Base-by-base conservation (phyloP, 2,329 filamentous ascomycete species). In the Lizonia empirigonia region DNA sequence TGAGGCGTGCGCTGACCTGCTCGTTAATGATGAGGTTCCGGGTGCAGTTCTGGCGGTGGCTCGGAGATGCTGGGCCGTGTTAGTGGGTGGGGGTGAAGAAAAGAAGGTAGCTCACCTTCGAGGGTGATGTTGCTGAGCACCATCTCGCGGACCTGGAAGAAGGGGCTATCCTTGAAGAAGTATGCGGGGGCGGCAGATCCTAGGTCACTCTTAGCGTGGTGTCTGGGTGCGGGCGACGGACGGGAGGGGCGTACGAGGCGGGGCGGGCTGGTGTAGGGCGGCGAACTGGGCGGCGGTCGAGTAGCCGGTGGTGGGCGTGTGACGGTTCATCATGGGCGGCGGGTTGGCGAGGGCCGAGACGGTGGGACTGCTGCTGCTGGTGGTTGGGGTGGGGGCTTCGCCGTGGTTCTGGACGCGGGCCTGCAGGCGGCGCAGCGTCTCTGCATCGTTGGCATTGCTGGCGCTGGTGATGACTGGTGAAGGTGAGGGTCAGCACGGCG, bases 141-240 rank as follows among this genome's bases (percentile, higher is more conserved):
- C 22, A 84, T 80, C 46, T 84, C 78, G 36, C 86, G 70, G 24
- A 93, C 79, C 9, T 83, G 83, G 67, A 93, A 97, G 72, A 97
- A 99, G 0, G 94, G 93, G 65, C 91, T 96, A 4, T 85, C 73
- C 65, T 90, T 93, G 76, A 89, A 89, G 39, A 73, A 75, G 38
- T 83, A 71, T 37, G 71, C 51, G 6, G 60, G 74, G 20, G 44
- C 38, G 19, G 38, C 38, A 33, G 49, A 18, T 47, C 72, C 78
- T 78, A 47, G 39, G 18, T 38, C 50, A 56, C 38, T 36, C 27
- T 64, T 55, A 64, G 62, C 20, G 39, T 29, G 18, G 24, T 24
- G 16, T 19, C 7, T 12, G 23, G 19, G 37, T 35, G 35, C 12
- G 42, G 15, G 18, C 15, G 15, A 32, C 26, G 22, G 15, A 37